Evolutionary conservation across 805 yeast genomes (phyloP), one percentile per base, ranked within the genome.

Genomic region (Soucietia sequanensis): DNA sequence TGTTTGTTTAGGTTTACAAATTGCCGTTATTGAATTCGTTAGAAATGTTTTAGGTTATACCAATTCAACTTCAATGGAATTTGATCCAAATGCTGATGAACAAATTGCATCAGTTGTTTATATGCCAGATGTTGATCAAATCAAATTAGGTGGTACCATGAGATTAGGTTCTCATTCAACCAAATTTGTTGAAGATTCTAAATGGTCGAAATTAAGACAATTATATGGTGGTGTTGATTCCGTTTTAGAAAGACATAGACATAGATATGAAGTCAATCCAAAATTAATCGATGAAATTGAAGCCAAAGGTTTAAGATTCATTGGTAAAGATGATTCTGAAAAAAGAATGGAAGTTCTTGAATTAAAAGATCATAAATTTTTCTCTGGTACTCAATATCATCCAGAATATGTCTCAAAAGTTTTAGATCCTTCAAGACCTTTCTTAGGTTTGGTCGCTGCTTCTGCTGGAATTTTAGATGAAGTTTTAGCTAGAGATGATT

Each of bases 111-210:
- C 88, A 34, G 95, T 93, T 39, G 86, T 93, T 31, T 93, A 88
- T 71, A 93, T 93, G 99, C 99, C 99, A 28, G 99, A 93, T 65
- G 89, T 91, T 43, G 95, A 89, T 65, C 91, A 89, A 70, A 81
- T 84, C 50, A 88, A 87, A 60, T 76, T 93, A 72, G 99, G 99
- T 45, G 99, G 99, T 48, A 91, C 98, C 33, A 93, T 93, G 99
- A 83, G 99, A 72, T 76, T 93, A 50, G 99, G 99, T 51, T 74
- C 88, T 46, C 89, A 96, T 65, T 80, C 90, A 47, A 89, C 98
- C 25, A 77, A 75, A 45, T 93, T 93, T 74, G 81, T 78, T 52
- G 67, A 67, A 12, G 78, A 72, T 43, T 65, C 85, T 31, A 82
- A 82, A 44, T 70, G 80, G 76, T 76, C 87, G 31, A 74, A 70